Base-by-base conservation (phyloP, 176 grass and related monocot species). In the Juncus inflexus region DNA sequence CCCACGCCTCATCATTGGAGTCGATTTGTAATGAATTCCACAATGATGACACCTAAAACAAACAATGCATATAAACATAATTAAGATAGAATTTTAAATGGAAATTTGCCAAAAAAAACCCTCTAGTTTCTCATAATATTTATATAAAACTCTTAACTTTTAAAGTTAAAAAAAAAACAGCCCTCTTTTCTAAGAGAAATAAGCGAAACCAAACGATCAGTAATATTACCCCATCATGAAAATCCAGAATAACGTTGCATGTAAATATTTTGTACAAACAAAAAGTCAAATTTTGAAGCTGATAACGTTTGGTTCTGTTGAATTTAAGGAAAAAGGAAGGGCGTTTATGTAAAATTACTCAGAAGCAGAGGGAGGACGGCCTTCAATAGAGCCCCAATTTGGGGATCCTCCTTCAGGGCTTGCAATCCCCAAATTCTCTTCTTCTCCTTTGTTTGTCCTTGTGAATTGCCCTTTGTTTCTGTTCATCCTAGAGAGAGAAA, bases 1-100 rank as follows among this genome's bases (percentile, higher is more conserved):
- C 76, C 92, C 92, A 58, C 84, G 84, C 7, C 92, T 87, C 92
- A 96, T 96, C 92, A 96, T 96, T 72, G 92, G 92, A 41, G 92
- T 96, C 58, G 75, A 63, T 6, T 80, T 77, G 64, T 87, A 79
- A 76, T 50, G 86, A 67, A 73, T 91, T 47, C 87, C 84, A 79
- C 92, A 96, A 60, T 96, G 92, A 86, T 86, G 87, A 53, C 92
- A 96, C 70, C 92, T 96, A 52, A 83, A 64, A 73, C 39, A 43
- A 60, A 45, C 13, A 60, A 72, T 42, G 28, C 39, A 70, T 56
- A 12, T 63, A 35, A 6, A 71, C 6, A 61, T 40, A 16, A 59
- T 28, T 28, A 28, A 28, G 19, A 28, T 28, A 28, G 1, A 28
- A 28, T 28, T 28, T 28, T 28, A 28, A 28, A 28, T 28, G 19